Percentiles rank a stretch among this genome's conserved stretches.
Evolutionary conservation across 495 filamentous ascomycete species (phyloP).

Genomic region (Coniosporium apollinis): DNA sequence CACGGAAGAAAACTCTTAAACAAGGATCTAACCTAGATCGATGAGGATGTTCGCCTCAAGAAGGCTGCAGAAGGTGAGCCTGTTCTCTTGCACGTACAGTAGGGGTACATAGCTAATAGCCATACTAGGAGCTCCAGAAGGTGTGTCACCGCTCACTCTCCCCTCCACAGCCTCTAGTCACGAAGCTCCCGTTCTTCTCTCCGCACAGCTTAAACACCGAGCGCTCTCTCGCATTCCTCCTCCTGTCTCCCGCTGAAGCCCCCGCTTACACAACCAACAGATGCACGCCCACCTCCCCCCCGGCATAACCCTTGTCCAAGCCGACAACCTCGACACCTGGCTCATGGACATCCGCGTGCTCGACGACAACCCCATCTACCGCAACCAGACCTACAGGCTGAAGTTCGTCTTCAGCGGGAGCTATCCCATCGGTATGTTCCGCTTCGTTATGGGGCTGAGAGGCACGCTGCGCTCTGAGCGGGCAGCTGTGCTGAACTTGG

Average conservation of each 20-base stretch:
- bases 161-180: too few relatives aligned
- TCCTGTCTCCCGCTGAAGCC: too few relatives aligned
- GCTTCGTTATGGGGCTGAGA: neutral
- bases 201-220: neutral
- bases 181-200: too few relatives aligned
- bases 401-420: constrained; percentile 68
- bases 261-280: too few relatives aligned
- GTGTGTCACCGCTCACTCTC: too few relatives aligned
- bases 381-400: constrained; percentile 61
- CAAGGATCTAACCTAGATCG: too few relatives aligned
- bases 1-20: too few relatives aligned
- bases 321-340: constrained; percentile 80
- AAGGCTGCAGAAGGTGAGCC: constrained; percentile 15
- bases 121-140: constrained; percentile 14
- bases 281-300: constrained; percentile 24
- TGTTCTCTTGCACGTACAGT: neutral
- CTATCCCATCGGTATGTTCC: constrained; percentile 75
- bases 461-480: too few relatives aligned
- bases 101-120: constrained; percentile 3
- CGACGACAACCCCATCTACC: constrained; percentile 82
- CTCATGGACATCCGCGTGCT: constrained; percentile 81
- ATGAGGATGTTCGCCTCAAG: constrained; percentile 21
- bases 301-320: constrained; percentile 64
- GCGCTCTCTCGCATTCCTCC: too few relatives aligned
- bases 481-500: too few relatives aligned